Percentiles rank a stretch among this genome's conserved stretches.
These are phyloP conservation scores for Boletus bicolor DNA, from an alignment of 768 basidiomycete species.

Conservation along the genomic window DNA sequence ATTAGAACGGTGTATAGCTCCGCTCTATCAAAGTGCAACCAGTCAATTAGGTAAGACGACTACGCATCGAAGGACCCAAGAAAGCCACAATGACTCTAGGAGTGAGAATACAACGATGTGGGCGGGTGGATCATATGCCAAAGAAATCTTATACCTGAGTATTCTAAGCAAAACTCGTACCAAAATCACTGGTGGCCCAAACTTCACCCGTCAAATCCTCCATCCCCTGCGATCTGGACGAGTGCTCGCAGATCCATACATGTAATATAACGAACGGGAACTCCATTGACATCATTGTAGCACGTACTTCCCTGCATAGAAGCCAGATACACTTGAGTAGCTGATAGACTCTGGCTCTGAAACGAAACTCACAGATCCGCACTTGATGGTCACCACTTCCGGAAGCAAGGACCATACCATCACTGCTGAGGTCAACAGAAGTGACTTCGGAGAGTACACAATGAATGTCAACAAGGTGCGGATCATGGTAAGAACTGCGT, in stretches of 20 bases:
- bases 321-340: conserved; percentile 8
- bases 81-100: background rate
- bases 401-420: conserved; percentile 33
- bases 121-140: background rate
- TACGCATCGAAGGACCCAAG: background rate
- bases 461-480: conserved; percentile 15
- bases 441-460: conserved; percentile 26
- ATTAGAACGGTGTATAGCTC: background rate
- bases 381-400: conserved; percentile 37
- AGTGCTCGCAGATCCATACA: background rate
- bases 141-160: background rate
- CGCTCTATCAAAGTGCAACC: background rate
- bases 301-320: conserved; percentile 26
- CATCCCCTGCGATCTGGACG: conserved; percentile 10
- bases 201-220: conserved; percentile 1
- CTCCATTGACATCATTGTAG: conserved; percentile 21
- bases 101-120: background rate
- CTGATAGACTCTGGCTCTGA: conserved; percentile 11
- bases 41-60: conserved; percentile 26
- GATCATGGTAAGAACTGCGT: conserved; percentile 22
- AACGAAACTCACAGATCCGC: conserved; percentile 34
- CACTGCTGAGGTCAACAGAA: conserved; percentile 36
- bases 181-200: conserved; percentile 3
- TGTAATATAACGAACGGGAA: background rate
- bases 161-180: background rate